phyloP scores from a whole-genome alignment of 345 rosid genomes.

The Euphorbia pulcherrima region DNA sequence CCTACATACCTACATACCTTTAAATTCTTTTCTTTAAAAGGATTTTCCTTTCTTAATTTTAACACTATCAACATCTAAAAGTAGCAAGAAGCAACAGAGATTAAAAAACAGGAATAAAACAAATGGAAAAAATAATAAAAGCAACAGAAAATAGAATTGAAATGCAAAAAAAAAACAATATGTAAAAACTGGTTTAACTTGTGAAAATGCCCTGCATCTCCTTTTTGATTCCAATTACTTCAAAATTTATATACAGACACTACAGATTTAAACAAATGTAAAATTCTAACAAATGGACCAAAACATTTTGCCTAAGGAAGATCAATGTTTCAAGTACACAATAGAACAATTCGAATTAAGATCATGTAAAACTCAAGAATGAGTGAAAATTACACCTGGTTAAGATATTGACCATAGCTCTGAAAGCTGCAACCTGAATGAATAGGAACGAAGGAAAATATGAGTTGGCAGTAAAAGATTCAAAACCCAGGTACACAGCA shows the following conservation, averaged over 20 bases:
- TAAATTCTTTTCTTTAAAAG: no score
- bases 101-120: not conserved
- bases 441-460: slow-evolving; percentile 21
- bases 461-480: slow-evolving; percentile 22
- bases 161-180: not conserved
- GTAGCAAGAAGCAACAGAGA: slow-evolving; percentile 10
- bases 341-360: not conserved
- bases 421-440: slow-evolving; percentile 95
- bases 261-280: not conserved
- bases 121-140: not conserved
- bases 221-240: not conserved
- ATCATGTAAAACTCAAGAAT: not conserved
- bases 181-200: not conserved
- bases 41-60: not conserved
- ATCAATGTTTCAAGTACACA: not conserved
- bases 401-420: slow-evolving; percentile 97
- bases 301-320: not conserved
- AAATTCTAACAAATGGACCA: not conserved
- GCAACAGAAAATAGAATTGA: not conserved
- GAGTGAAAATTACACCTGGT: slow-evolving; percentile 54
- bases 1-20: not conserved
- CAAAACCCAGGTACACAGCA: slow-evolving; percentile 6
- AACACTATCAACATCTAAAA: not conserved
- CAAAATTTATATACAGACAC: not conserved
- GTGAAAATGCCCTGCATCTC: not conserved